phyloP scores from a whole-genome alignment of 768 basidiomycete species.

The Amanita subjunquillea region DNA sequence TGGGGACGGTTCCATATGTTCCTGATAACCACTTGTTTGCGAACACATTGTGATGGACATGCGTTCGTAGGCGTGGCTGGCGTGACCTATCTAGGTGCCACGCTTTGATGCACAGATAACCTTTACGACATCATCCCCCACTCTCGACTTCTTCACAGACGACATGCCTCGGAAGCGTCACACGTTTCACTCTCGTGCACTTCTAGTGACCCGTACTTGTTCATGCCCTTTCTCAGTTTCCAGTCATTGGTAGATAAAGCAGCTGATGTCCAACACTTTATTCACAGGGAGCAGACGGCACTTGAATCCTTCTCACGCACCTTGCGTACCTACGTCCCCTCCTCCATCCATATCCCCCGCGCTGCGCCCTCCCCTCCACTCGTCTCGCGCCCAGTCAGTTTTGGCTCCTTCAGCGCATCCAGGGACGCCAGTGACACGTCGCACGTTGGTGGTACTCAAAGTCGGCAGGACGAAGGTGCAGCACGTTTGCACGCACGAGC shows the following conservation, averaged over 20 bases:
- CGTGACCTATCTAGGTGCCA: too few relatives aligned
- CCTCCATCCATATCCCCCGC: slow-evolving; percentile 35
- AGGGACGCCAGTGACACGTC: slow-evolving; percentile 1
- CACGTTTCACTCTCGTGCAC: background rate
- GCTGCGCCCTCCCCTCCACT: slow-evolving; percentile 38
- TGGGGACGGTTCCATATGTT: too few relatives aligned
- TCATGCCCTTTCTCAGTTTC: slow-evolving; percentile 5
- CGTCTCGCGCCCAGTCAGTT: slow-evolving; percentile 38
- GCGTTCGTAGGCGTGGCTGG: too few relatives aligned
- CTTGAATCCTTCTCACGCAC: slow-evolving; percentile 43
- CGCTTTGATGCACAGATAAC: too few relatives aligned
- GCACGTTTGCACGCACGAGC: background rate
- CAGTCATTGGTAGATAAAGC: slow-evolving; percentile 5
- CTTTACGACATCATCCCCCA: too few relatives aligned
- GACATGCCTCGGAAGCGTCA: background rate
- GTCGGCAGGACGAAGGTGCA: background rate
- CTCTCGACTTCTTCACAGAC: too few relatives aligned
- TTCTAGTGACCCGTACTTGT: background rate
- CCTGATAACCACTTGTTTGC: too few relatives aligned
- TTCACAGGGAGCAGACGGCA: slow-evolving; percentile 34
- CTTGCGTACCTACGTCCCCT: slow-evolving; percentile 43
- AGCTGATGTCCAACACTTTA: slow-evolving; percentile 1
- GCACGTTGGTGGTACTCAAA: background rate
- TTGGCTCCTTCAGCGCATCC: slow-evolving; percentile 24
- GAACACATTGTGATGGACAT: too few relatives aligned